Evolutionary conservation across 2,329 filamentous ascomycete genomes (phyloP).

Genomic region (Epichloe gansuensis): DNA sequence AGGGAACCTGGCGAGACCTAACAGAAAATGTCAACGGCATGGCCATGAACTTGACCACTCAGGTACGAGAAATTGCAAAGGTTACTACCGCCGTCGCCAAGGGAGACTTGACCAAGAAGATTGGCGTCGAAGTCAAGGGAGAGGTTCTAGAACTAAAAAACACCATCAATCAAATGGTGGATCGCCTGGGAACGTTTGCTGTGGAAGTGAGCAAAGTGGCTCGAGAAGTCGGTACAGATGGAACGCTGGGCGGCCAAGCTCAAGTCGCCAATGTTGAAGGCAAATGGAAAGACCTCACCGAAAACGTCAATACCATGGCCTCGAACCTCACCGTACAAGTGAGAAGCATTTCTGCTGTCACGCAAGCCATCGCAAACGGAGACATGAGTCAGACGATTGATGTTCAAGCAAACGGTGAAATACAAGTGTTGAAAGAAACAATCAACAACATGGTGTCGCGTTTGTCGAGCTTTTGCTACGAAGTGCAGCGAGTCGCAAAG

Average conservation of each 20-base stretch:
- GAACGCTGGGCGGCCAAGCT: constrained; percentile 84
- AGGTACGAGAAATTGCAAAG: constrained; percentile 93
- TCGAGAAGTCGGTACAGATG: constrained; percentile 91
- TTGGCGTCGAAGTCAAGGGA: constrained; percentile 82
- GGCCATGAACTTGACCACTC: constrained; percentile 95
- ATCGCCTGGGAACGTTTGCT: constrained; percentile 88
- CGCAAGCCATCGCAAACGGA: constrained; percentile 87
- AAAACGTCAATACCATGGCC: constrained; percentile 72
- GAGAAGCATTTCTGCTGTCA: constrained; percentile 84
- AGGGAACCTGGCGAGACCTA: constrained; percentile 93
- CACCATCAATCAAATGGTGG: constrained; percentile 98
- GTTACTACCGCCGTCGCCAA: constrained; percentile 92
- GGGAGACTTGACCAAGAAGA: constrained; percentile 91
- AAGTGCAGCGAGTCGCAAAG: constrained; percentile 88
- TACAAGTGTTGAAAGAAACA: constrained; percentile 84
- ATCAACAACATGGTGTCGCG: constrained; percentile 99
- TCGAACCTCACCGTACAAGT: constrained; percentile 62
- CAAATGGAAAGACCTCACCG: constrained; percentile 95
- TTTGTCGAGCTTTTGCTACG: constrained; percentile 88
- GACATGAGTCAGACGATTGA: constrained; percentile 95
- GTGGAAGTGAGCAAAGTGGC: constrained; percentile 94
- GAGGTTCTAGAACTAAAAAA: constrained; percentile 93
- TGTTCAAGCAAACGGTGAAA: constrained; percentile 89
- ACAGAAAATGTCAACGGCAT: constrained; percentile 96
- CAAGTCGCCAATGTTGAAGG: constrained; percentile 90